Conservation (phyloP, 192 early-diverging fungal species). For the Coemansia sp. region DNA sequence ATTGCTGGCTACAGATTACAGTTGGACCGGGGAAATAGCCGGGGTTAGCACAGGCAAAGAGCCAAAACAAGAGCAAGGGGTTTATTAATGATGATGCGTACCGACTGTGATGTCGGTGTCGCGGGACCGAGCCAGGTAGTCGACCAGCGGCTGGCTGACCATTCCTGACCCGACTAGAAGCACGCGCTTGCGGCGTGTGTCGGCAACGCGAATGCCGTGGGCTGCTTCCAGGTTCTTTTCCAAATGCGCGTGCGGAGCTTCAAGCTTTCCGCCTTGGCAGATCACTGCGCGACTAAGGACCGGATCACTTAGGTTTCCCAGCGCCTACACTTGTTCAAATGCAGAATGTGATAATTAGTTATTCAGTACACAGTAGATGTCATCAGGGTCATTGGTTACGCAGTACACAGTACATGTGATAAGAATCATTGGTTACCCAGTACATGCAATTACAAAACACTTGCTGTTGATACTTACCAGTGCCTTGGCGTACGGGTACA, state of each 20-base stretch:
- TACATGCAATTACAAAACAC: neutral
- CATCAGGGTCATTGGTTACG: no score
- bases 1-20: slow-evolving; percentile 73
- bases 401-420: neutral
- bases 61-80: neutral
- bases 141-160: slow-evolving; percentile 88
- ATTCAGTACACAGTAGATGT: no score
- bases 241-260: slow-evolving; percentile 58
- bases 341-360: no score
- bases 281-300: slow-evolving; percentile 78
- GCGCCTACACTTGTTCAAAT: slow-evolving; percentile 31
- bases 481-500: slow-evolving; percentile 79
- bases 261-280: slow-evolving; percentile 68
- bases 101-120: slow-evolving; percentile 53
- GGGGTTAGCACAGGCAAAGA: no score
- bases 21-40: no score
- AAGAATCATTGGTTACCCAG: neutral
- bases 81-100: slow-evolving; percentile 13
- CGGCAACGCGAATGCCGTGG: slow-evolving; percentile 42
- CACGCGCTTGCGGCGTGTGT: slow-evolving; percentile 57
- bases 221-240: slow-evolving; percentile 38
- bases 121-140: slow-evolving; percentile 70
- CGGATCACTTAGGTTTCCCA: slow-evolving; percentile 59
- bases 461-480: slow-evolving; percentile 57
- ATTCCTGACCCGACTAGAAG: slow-evolving; percentile 86